Conservation (phyloP, 805 yeast genomes). For the Cyberlindnera sargentensis region DNA sequence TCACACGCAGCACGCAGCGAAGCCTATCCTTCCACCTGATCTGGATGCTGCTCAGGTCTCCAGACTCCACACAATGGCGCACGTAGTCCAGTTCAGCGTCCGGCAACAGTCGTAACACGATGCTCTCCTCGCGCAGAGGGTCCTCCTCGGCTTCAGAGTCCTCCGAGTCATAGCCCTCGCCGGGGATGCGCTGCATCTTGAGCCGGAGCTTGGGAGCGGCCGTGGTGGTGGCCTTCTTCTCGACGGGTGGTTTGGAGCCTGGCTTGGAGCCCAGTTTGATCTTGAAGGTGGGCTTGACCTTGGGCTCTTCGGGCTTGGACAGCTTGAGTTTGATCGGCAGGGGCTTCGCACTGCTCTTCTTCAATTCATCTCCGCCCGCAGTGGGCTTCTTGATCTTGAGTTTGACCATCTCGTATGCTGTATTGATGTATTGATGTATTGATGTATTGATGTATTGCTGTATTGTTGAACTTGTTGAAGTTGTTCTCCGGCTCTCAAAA, state of each 20-base stretch:
- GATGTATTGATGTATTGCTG: too few species aligned
- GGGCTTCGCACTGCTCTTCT: slow-evolving; percentile 1
- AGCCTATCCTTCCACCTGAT: slow-evolving; percentile 80
- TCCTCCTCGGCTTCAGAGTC: slow-evolving; percentile 96
- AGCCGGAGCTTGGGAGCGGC: slow-evolving; percentile 20
- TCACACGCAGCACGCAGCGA: slow-evolving; percentile 71
- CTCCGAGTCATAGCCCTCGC: slow-evolving; percentile 95
- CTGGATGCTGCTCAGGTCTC: slow-evolving; percentile 64
- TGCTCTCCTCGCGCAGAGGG: slow-evolving; percentile 83
- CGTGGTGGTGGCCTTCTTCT: slow-evolving; percentile 26
- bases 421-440: too few species aligned
- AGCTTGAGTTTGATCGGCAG: slow-evolving; percentile 10
- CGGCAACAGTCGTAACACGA: slow-evolving; percentile 65
- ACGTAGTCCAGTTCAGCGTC: slow-evolving; percentile 67
- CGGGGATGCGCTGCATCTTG: slow-evolving; percentile 57
- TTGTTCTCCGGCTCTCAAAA: too few species aligned
- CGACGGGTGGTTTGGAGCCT: not conserved
- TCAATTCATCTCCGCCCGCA: slow-evolving; percentile 1
- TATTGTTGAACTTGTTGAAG: too few species aligned
- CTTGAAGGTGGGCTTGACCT: slow-evolving; percentile 7
- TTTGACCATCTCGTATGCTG: slow-evolving; percentile 3
- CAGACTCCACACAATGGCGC: slow-evolving; percentile 67
- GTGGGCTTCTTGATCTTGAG: slow-evolving; percentile 7
- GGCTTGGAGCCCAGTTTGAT: slow-evolving; percentile 8
- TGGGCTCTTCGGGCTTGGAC: slow-evolving; percentile 3